Conservation (phyloP, 257 asterid genomes). For the Eucommia ulmoides region DNA sequence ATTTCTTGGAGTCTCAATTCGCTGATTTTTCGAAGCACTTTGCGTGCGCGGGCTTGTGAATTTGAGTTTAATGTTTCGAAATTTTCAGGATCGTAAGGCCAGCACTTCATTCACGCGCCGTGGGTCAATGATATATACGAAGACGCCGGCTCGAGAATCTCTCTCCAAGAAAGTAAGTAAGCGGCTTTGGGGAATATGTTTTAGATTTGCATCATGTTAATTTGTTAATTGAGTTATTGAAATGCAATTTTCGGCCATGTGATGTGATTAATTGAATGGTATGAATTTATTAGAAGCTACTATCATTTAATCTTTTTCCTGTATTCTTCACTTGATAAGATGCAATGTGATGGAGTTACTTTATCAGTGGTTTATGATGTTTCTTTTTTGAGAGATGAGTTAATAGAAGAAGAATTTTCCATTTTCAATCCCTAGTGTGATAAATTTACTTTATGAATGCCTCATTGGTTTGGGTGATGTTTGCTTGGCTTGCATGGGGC, state of each 20-base stretch:
- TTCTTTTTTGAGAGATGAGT: no score
- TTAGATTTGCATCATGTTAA: not conserved
- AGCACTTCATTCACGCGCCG: conserved; percentile 59
- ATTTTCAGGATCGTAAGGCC: conserved; percentile 58
- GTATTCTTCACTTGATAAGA: not conserved
- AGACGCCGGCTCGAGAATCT: conserved; percentile 79
- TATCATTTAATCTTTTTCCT: not conserved
- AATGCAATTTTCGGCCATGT: not conserved
- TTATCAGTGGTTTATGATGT: no score
- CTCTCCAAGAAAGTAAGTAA: conserved; percentile 53
- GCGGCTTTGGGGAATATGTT: not conserved
- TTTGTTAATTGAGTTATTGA: not conserved
- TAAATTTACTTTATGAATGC: not conserved
- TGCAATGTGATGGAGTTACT: not conserved
- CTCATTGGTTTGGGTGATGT: no score
- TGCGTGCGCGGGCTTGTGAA: not conserved
- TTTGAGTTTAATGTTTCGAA: conserved; percentile 7
- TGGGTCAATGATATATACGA: conserved; percentile 84
- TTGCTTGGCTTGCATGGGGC: no score
- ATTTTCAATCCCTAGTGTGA: not conserved
- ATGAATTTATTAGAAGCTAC: not conserved
- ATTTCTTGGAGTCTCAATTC: not conserved
- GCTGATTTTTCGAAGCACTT: not conserved
- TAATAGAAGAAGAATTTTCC: no score
- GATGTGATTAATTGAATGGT: no score